phyloP scores from a whole-genome alignment of 805 yeast genomes.

The Nakazawaea peltata region DNA sequence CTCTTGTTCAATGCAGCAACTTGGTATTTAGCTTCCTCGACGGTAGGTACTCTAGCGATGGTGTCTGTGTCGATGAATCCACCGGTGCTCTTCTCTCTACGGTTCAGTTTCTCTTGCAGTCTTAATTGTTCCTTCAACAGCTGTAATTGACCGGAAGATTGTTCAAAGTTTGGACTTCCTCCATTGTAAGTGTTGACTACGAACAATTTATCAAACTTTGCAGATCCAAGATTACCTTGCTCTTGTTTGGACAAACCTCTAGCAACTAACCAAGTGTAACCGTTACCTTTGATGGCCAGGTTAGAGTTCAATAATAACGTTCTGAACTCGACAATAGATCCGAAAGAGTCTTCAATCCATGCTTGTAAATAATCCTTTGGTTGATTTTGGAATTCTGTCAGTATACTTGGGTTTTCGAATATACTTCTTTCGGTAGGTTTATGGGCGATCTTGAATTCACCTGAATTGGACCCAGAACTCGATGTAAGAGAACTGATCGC shows the following conservation, averaged over 20 bases:
- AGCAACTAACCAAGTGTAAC: conserved; percentile 85
- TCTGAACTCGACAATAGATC: conserved; percentile 69
- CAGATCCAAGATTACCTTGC: conserved; percentile 12
- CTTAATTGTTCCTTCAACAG: conserved; percentile 24
- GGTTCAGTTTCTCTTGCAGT: conserved; percentile 21
- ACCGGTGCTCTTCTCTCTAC: background rate
- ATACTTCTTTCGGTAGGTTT: background rate
- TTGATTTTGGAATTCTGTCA: conserved; percentile 19
- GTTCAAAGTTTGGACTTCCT: conserved; percentile 69
- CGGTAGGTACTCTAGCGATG: conserved; percentile 17
- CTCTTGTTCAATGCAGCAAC: conserved; percentile 32
- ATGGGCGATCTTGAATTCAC: no score
- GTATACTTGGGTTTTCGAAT: conserved; percentile 30
- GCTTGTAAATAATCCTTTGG: conserved; percentile 26
- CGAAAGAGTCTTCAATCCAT: conserved; percentile 58
- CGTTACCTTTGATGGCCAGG: conserved; percentile 74
- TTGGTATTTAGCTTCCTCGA: conserved; percentile 31
- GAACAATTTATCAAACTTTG: conserved; percentile 41
- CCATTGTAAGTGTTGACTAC: conserved; percentile 82
- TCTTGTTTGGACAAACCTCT: conserved; percentile 22
- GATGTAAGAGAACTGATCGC: conserved; percentile 34
- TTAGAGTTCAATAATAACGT: conserved; percentile 65
- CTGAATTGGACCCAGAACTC: conserved; percentile 12
- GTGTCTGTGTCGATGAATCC: conserved; percentile 1
- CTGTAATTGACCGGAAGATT: conserved; percentile 43